A percentile compares a stretch with the other conserved stretches of the same genome.
Evolutionary conservation across 2,329 filamentous ascomycete genomes (phyloP).

Genomic region (Aspergillus sp.): DNA sequence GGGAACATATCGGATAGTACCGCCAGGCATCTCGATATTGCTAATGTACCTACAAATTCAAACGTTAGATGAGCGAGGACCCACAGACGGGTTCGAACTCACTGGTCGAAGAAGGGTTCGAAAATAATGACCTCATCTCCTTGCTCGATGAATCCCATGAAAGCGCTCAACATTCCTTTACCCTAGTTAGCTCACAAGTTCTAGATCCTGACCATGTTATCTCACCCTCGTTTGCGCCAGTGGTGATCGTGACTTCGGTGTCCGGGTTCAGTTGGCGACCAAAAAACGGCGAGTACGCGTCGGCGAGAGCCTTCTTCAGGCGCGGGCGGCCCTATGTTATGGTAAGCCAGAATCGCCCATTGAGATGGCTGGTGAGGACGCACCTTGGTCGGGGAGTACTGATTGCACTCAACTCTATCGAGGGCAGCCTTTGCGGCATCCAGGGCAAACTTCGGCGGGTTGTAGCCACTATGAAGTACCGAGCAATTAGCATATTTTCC

Average conservation of each 20-base stretch:
- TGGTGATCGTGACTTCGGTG: slow-evolving; percentile 92
- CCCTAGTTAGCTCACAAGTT: not conserved
- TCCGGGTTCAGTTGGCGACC: slow-evolving; percentile 79
- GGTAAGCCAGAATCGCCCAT: slow-evolving; percentile 3
- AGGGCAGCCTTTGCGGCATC: slow-evolving; percentile 88
- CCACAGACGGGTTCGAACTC: slow-evolving; percentile 25
- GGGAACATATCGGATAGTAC: slow-evolving; percentile 93
- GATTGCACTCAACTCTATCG: slow-evolving; percentile 92
- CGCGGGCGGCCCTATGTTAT: slow-evolving; percentile 71
- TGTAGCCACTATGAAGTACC: slow-evolving; percentile 65
- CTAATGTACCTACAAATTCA: slow-evolving; percentile 68
- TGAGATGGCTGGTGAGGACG: not conserved
- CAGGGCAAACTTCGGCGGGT: slow-evolving; percentile 86
- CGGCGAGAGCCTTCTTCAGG: slow-evolving; percentile 87
- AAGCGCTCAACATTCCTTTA: slow-evolving; percentile 86
- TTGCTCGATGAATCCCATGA: slow-evolving; percentile 94
- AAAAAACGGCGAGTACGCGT: slow-evolving; percentile 89
- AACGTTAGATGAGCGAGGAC: not conserved
- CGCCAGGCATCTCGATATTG: slow-evolving; percentile 98
- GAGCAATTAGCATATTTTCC: not conserved
- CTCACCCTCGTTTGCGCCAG: slow-evolving; percentile 55
- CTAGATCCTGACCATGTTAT: not conserved
- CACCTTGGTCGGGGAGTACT: slow-evolving; percentile 91
- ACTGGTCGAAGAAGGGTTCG: slow-evolving; percentile 98
- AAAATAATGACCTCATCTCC: slow-evolving; percentile 98